Percentiles rank a stretch among this genome's conserved stretches.
phyloP scores from a whole-genome alignment of 2,329 filamentous ascomycete species.

The Drechslera avenae region DNA sequence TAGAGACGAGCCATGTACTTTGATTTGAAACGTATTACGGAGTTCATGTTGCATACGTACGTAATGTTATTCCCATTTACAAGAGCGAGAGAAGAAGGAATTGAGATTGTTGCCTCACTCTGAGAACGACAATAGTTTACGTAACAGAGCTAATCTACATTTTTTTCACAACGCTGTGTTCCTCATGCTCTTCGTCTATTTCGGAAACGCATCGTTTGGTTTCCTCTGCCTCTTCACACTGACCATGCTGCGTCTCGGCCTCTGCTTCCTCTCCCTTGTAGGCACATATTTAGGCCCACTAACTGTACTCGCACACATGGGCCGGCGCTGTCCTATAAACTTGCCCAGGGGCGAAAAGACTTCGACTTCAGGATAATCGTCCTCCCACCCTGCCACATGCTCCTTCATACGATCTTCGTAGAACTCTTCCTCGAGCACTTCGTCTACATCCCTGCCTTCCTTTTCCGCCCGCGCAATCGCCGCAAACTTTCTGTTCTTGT shows the following conservation, averaged over 20 bases:
- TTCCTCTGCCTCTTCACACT: slow-evolving; percentile 43
- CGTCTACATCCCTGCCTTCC: slow-evolving; percentile 22
- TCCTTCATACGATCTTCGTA: slow-evolving; percentile 20
- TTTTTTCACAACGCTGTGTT: background rate
- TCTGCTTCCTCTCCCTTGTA: slow-evolving; percentile 55
- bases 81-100: no score
- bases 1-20: no score
- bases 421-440: slow-evolving; percentile 44
- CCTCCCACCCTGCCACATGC: slow-evolving; percentile 21
- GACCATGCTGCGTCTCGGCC: slow-evolving; percentile 74
- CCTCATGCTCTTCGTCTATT: no score
- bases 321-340: slow-evolving; percentile 69
- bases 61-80: no score
- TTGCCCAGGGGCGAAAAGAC: slow-evolving; percentile 85
- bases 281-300: slow-evolving; percentile 60
- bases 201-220: slow-evolving; percentile 9
- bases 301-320: slow-evolving; percentile 73
- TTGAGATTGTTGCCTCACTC: background rate
- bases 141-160: background rate
- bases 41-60: background rate
- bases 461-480: slow-evolving; percentile 17
- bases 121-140: background rate
- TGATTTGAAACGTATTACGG: background rate
- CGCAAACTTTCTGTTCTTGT: slow-evolving; percentile 25
- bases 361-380: slow-evolving; percentile 72